Evolutionary conservation across 768 basidiomycete species (phyloP).

Genomic region (Macrolepiota fuliginosa): DNA sequence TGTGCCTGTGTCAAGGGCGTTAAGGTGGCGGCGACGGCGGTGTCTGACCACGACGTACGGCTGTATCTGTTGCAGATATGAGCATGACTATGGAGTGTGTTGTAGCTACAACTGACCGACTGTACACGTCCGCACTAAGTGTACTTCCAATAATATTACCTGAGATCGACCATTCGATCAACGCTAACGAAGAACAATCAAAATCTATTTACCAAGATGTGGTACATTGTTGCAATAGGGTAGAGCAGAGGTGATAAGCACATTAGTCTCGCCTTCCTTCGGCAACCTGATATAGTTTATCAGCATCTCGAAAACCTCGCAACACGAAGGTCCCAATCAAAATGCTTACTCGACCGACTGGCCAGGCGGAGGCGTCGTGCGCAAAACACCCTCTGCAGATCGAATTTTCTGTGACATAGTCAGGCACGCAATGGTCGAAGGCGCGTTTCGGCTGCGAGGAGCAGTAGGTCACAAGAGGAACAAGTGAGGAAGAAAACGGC

Average conservation of each 20-base stretch:
- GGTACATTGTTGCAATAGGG: conserved; percentile 98
- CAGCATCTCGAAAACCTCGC: conserved; percentile 8
- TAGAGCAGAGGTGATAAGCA: conserved; percentile 91
- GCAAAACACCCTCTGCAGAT: conserved; percentile 45
- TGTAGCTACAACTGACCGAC: conserved; percentile 52
- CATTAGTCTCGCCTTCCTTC: conserved; percentile 81
- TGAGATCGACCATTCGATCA: conserved; percentile 19
- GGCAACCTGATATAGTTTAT: conserved; percentile 47
- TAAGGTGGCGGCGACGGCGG: conserved; percentile 1
- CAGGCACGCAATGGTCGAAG: background rate
- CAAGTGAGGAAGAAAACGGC: background rate
- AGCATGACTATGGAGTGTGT: background rate
- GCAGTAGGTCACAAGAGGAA: background rate
- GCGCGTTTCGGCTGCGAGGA: background rate
- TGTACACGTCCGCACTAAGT: conserved; percentile 95
- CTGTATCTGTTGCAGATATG: conserved; percentile 46
- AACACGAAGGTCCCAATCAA: conserved; percentile 10
- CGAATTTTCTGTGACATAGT: conserved; percentile 56
- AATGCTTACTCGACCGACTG: conserved; percentile 44
- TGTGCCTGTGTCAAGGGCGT: conserved; percentile 41
- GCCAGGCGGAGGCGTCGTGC: conserved; percentile 52
- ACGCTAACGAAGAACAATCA: background rate
- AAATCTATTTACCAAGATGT: conserved; percentile 70
- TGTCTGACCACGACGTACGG: conserved; percentile 37
- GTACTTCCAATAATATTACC: conserved; percentile 96